A percentile compares a stretch with the other conserved stretches of the same genome.
phyloP scores from a whole-genome alignment of 805 yeast species.

The Sugiyamaella qingdaonensis region DNA sequence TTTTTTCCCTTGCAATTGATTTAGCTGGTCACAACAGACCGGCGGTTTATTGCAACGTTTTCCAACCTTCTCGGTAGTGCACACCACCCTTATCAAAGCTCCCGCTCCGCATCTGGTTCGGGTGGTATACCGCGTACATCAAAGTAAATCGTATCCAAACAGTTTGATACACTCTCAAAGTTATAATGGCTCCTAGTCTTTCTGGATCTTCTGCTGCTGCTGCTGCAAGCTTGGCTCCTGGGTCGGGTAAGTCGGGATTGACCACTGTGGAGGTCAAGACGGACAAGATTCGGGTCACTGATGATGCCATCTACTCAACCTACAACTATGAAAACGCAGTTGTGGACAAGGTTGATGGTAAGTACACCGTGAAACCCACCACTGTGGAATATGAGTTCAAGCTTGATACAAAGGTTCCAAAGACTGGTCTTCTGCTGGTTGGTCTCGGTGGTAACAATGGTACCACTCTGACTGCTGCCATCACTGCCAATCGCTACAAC shows the following conservation, averaged over 20 bases:
- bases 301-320: constrained; percentile 48
- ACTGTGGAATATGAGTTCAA: constrained; percentile 76
- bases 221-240: constrained; percentile 28
- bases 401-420: constrained; percentile 75
- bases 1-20: not conserved
- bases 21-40: constrained; percentile 6
- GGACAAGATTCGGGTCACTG: constrained; percentile 48
- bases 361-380: constrained; percentile 64
- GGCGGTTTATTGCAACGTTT: constrained; percentile 33
- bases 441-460: constrained; percentile 98
- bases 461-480: constrained; percentile 80
- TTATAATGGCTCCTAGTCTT: constrained; percentile 33
- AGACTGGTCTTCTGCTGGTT: constrained; percentile 82
- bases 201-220: constrained; percentile 24
- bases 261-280: constrained; percentile 53
- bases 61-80: constrained; percentile 39
- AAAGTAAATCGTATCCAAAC: constrained; percentile 17
- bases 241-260: constrained; percentile 35
- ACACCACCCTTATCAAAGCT: constrained; percentile 41
- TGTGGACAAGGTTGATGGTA: constrained; percentile 54
- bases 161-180: constrained; percentile 4
- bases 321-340: constrained; percentile 72
- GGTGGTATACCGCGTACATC: constrained; percentile 37
- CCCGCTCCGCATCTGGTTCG: constrained; percentile 41
- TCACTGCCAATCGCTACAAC: constrained; percentile 78